Conservation (phyloP, 2,329 filamentous ascomycete species). For the Fusarium odoratissimum region DNA sequence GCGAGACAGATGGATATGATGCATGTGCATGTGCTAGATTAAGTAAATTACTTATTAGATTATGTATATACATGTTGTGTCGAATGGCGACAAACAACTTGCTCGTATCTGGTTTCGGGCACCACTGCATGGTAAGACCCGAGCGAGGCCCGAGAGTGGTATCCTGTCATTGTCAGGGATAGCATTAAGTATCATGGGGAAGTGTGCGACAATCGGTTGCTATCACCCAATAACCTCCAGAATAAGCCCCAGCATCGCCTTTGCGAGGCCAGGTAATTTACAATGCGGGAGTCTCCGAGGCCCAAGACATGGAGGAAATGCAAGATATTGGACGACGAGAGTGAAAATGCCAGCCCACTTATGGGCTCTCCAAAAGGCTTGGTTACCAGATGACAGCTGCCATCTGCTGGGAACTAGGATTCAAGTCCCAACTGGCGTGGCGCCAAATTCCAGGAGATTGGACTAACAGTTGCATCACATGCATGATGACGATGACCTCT, state of each 20-base stretch:
- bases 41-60: neutral
- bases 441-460: conserved; percentile 23
- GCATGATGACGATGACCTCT: conserved; percentile 27
- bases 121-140: conserved; percentile 5
- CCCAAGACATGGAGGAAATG: neutral
- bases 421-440: conserved; percentile 11
- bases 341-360: neutral
- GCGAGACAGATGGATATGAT: neutral
- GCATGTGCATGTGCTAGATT: conserved; percentile 8
- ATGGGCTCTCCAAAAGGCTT: neutral
- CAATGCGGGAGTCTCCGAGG: neutral
- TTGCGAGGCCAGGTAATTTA: neutral
- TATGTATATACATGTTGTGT: neutral
- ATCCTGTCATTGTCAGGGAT: neutral
- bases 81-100: neutral
- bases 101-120: neutral
- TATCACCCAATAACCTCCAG: neutral
- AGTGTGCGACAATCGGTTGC: neutral
- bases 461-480: conserved; percentile 23
- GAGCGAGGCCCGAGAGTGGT: neutral
- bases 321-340: neutral
- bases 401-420: neutral
- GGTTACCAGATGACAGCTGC: conserved; percentile 1
- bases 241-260: neutral
- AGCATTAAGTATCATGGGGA: neutral